Base-by-base conservation (phyloP, 23 red algal genomes). In the Gracilaria gracilis region DNA sequence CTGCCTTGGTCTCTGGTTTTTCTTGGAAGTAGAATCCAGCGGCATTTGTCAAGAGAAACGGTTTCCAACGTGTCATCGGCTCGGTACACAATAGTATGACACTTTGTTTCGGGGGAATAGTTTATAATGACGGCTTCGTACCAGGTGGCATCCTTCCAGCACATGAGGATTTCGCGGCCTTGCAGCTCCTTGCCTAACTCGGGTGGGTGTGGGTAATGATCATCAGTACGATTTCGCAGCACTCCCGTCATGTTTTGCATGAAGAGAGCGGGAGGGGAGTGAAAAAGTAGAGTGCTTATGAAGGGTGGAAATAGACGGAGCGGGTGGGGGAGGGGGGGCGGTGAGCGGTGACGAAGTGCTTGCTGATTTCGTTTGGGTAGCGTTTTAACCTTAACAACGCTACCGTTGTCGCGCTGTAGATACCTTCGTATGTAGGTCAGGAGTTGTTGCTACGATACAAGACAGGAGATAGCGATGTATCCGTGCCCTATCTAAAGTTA, bases 111-210 rank as follows among this genome's bases (percentile, higher is more conserved):
- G 0, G 67, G 69, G 14, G 29, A 59, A 47, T 88, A 88, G 14
- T 35, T 39, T 7, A 88, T 48, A n/a, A 88, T 69, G 49, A 88
- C 70, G 12, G 84, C 84, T 32, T 88, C 84, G 53, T 88, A 78
- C 67, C 84, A 78, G 2, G 55, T 59, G 4, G 58, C 84, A 78
- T 88, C 84, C 37, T 75, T 76, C 84, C 84, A 88, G 16, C 71
- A 76, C 24, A 88, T 59, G 19, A 76, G 50, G 21, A 88, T 49
- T 61, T 88, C 84, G 19, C 84, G 84, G 16, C 84, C 84, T 20
- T 77, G 39, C 11, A 50, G 39, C 7, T 12, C 39, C 25, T 77
- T 50, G 6, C 42, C 72, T n/a, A 25, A 50, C 20, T 77, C 72
- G 23, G n/a, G 39, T 33, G 72, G 72, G 39, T 51, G 72, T 13